Base-by-base conservation (phyloP, 306 rosid species). In the Sindora glabra region DNA sequence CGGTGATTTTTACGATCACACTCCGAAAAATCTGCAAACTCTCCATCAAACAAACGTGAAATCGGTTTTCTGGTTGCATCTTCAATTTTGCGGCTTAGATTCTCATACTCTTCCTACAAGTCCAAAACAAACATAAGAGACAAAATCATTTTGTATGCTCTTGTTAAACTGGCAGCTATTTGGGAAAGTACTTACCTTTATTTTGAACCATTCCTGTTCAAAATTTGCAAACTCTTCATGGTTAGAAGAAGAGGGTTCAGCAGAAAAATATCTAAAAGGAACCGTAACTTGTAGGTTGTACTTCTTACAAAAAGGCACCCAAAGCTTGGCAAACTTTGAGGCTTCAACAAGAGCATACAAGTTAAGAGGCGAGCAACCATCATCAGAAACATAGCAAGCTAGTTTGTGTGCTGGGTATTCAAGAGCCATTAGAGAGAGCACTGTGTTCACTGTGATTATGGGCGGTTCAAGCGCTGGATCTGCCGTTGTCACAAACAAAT, bases 341-440 rank as follows among this genome's bases (percentile, higher is more conserved):
- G 95, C 79, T 71, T 83, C 64, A 0, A 56, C 42, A 53, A 86
- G 95, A 22, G 95, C 82, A 4, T 78, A 79, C 29, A 78, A 79
- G 40, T 69, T 76, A 3, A 74, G 44, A 27, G 86, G 82, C 7
- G 95, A 83, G 27, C 85, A 83, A 0, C 65, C 95, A 70, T 86
- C 95, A 30, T 86, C 95, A 0, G 90, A 83, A 8, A 86, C 86
- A 44, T 86, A 86, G 79, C 90, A 86, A 34, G 90, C 87, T 26
- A 86, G 77, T 62, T 86, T 86, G 27, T 76, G 23, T 26, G 75
- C 12, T n/a, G 90, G 95, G 21, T 86, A 86, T 24, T 86, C 90
- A 15, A 86, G 48, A n/a, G 95, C 85, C 36, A 86, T 45, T 37
- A 86, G 24, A 38, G 95, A 86, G 26, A 86, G 18, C 10, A 86